Evolutionary conservation across 108 stramenopile species (phyloP).

Genomic region (Cyclotella sp.): DNA sequence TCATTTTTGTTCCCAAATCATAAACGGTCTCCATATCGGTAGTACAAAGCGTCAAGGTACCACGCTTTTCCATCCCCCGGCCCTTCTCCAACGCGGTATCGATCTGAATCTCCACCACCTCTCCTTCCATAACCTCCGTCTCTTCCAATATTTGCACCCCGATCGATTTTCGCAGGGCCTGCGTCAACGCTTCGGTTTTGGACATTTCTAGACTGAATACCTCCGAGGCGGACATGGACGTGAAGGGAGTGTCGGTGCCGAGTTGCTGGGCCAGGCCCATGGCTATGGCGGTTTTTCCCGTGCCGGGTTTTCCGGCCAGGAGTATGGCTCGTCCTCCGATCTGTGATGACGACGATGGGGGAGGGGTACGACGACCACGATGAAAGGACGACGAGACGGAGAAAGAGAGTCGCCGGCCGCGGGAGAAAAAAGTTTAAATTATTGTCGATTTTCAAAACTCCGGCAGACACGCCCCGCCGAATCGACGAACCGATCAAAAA

Average conservation of each 20-base stretch:
- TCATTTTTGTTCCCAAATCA: conserved; percentile 99
- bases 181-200: conserved; percentile 99
- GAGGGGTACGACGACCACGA: neutral
- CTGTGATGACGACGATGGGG: conserved; percentile 35
- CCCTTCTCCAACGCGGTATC: conserved; percentile 72
- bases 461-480: too few relatives aligned
- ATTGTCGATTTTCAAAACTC: neutral
- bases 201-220: conserved; percentile 98
- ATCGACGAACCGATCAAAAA: neutral
- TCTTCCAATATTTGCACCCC: conserved; percentile 98
- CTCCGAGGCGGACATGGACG: conserved; percentile 95
- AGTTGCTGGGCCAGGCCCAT: conserved; percentile 92
- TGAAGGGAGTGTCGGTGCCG: conserved; percentile 96
- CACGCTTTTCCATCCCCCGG: conserved; percentile 83
- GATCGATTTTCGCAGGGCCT: conserved; percentile 94
- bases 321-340: conserved; percentile 93
- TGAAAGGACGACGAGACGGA: too few relatives aligned
- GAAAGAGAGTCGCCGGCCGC: too few relatives aligned
- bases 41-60: conserved; percentile 96
- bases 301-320: conserved; percentile 91
- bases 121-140: conserved; percentile 99
- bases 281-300: conserved; percentile 93
- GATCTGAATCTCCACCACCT: conserved; percentile 99
- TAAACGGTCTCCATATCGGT: conserved; percentile 99
- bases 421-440: too few relatives aligned